Percentiles rank a stretch among this genome's conserved stretches.
phyloP scores from a whole-genome alignment of 441 rosid species.

The Euphorbia celastroides region DNA sequence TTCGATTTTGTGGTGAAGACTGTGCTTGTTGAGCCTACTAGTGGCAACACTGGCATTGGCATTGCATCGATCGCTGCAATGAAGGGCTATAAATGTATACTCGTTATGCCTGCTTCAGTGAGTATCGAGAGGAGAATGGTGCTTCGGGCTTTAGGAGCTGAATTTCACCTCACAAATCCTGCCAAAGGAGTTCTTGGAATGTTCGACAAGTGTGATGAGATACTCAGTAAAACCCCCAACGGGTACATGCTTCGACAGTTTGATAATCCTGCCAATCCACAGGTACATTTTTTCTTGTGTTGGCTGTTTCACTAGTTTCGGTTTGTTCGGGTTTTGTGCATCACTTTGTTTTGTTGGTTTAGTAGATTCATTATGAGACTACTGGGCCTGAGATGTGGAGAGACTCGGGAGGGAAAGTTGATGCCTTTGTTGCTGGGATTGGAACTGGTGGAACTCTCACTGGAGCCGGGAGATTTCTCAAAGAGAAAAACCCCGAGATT shows the following conservation, averaged over 20 bases:
- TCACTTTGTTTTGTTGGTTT: neutral
- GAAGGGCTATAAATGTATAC: constrained; percentile 55
- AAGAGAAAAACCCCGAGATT: constrained; percentile 59
- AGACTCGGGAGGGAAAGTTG: constrained; percentile 67
- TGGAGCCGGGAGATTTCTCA: constrained; percentile 71
- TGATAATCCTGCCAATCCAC: constrained; percentile 59
- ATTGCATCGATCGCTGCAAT: constrained; percentile 70
- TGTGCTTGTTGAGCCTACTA: constrained; percentile 49
- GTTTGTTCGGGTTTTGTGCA: neutral
- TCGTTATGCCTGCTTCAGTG: constrained; percentile 44
- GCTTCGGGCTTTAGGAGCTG: constrained; percentile 70
- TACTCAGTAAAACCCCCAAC: constrained; percentile 47
- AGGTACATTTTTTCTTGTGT: too few species aligned
- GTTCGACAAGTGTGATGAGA: constrained; percentile 33
- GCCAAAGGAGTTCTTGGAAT: too few species aligned
- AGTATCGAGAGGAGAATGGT: constrained; percentile 62
- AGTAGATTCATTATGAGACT: constrained; percentile 71
- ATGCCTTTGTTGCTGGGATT: constrained; percentile 56
- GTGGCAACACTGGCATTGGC: constrained; percentile 77
- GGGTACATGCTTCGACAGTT: constrained; percentile 47
- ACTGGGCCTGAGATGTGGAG: constrained; percentile 93
- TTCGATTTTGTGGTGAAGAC: constrained; percentile 29
- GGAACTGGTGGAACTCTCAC: constrained; percentile 87
- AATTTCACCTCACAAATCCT: constrained; percentile 45
- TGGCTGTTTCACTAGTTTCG: neutral